Percentiles rank a stretch among this genome's conserved stretches.
phyloP scores from a whole-genome alignment of 176 grass and related monocot genomes.

The Puya raimondii region DNA sequence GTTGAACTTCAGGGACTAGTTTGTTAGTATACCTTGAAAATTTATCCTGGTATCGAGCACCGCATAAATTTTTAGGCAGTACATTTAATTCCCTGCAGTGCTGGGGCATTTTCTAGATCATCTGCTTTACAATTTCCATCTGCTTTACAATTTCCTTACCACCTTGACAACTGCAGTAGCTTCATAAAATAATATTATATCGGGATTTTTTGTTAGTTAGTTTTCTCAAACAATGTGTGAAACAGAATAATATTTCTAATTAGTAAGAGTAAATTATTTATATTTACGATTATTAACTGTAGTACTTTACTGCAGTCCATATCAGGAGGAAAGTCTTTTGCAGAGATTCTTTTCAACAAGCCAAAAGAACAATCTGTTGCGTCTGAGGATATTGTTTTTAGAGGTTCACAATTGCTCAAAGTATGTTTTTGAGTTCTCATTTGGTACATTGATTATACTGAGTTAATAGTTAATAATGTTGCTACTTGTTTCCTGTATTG shows the following conservation, averaged over 20 bases:
- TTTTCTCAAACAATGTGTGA: too few relatives aligned
- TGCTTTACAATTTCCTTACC: too few relatives aligned
- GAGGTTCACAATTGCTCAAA: conserved; percentile 58
- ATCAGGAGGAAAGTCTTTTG: conserved; percentile 76
- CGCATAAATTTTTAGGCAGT: not conserved
- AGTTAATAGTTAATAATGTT: not conserved
- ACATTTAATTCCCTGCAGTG: not conserved
- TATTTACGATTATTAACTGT: conserved; percentile 12
- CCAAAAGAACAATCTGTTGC: conserved; percentile 24
- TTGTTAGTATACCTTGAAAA: too few relatives aligned
- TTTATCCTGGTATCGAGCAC: too few relatives aligned
- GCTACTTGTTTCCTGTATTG: not conserved
- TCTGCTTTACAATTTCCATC: too few relatives aligned
- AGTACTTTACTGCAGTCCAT: conserved; percentile 60
- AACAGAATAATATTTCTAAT: not conserved
- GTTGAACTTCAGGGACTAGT: too few relatives aligned
- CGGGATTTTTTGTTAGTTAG: too few relatives aligned
- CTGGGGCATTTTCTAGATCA: too few relatives aligned
- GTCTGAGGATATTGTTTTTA: conserved; percentile 34
- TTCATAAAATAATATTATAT: too few relatives aligned
- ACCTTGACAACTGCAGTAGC: too few relatives aligned
- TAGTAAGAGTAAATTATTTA: not conserved
- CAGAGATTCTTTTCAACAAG: conserved; percentile 71
- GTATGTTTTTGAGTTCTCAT: conserved; percentile 34
- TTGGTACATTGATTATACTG: not conserved